A percentile compares a stretch with the other conserved stretches of the same genome.
These are phyloP conservation scores for Thozetella sp. DNA, from an alignment of 495 filamentous ascomycete species.

Conservation along the genomic window DNA sequence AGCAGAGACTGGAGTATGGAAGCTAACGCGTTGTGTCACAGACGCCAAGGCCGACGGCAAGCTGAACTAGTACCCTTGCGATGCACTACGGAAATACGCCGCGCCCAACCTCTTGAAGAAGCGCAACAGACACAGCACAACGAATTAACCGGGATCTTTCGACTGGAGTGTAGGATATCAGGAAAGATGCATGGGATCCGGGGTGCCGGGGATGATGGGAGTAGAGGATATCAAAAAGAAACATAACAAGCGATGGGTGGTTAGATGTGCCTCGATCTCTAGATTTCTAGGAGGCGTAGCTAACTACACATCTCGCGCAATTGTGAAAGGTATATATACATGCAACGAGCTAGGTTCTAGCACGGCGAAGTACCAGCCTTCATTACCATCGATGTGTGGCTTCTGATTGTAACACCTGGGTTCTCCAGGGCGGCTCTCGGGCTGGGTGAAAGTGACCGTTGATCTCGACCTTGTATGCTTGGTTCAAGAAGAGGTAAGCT, in stretches of 20 bases:
- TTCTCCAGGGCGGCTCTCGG: too few species aligned
- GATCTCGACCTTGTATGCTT: too few species aligned
- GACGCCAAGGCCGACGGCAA: constrained; percentile 48
- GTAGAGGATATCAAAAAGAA: background rate
- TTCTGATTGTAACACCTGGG: too few species aligned
- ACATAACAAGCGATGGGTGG: background rate
- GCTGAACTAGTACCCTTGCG: constrained; percentile 28
- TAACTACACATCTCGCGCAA: background rate
- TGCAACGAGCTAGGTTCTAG: too few species aligned
- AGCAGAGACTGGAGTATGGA: background rate
- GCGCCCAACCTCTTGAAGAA: background rate
- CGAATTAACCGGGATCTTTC: constrained; percentile 1
- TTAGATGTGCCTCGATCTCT: background rate
- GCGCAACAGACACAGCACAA: constrained; percentile 1
- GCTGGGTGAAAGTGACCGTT: too few species aligned
- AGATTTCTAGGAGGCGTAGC: background rate
- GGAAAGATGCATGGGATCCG: background rate
- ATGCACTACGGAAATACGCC: constrained; percentile 3
- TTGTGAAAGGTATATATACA: background rate
- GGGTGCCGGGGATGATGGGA: background rate
- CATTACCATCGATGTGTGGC: too few species aligned
- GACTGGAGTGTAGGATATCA: background rate
- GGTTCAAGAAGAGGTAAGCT: too few species aligned
- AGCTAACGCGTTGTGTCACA: constrained; percentile 13
- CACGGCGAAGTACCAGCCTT: too few species aligned